Percentiles rank a stretch among this genome's conserved stretches.
These are phyloP conservation scores for Neofusicoccum cordaticola DNA, from an alignment of 2,329 filamentous ascomycete genomes.

Conservation along the genomic window DNA sequence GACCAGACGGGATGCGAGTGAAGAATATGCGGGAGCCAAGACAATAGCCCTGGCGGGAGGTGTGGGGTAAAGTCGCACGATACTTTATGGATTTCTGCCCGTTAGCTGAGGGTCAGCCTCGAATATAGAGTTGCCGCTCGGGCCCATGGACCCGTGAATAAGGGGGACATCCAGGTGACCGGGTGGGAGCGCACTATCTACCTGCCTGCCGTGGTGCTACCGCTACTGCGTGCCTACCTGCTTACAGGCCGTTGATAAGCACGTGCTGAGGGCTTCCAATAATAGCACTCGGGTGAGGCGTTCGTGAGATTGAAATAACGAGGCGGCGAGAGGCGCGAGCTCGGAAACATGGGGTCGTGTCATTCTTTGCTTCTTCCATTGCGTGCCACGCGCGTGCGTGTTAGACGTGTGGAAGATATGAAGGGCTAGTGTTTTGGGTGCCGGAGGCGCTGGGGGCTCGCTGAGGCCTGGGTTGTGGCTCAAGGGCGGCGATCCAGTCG, in stretches of 20 bases:
- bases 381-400: not conserved
- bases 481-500: too few relatives aligned
- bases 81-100: too few relatives aligned
- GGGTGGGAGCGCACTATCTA: not conserved
- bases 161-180: not conserved
- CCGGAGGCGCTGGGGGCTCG: not conserved
- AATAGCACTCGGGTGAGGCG: not conserved
- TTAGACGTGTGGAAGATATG: not conserved
- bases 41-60: too few relatives aligned
- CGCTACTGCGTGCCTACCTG: not conserved
- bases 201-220: not conserved
- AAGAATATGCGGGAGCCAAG: too few relatives aligned
- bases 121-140: not conserved
- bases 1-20: too few relatives aligned
- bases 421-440: not conserved
- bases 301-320: too few relatives aligned
- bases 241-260: too few relatives aligned
- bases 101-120: too few relatives aligned
- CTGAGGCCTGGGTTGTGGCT: not conserved
- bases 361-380: not conserved
- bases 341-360: not conserved
- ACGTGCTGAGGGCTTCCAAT: not conserved
- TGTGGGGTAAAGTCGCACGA: too few relatives aligned
- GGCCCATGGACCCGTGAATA: not conserved
- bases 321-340: not conserved